Percentiles rank a stretch among this genome's conserved stretches.
These are phyloP conservation scores for Colletotrichum orchidophilum DNA, from an alignment of 2,329 filamentous ascomycete species.

Conservation along the genomic window DNA sequence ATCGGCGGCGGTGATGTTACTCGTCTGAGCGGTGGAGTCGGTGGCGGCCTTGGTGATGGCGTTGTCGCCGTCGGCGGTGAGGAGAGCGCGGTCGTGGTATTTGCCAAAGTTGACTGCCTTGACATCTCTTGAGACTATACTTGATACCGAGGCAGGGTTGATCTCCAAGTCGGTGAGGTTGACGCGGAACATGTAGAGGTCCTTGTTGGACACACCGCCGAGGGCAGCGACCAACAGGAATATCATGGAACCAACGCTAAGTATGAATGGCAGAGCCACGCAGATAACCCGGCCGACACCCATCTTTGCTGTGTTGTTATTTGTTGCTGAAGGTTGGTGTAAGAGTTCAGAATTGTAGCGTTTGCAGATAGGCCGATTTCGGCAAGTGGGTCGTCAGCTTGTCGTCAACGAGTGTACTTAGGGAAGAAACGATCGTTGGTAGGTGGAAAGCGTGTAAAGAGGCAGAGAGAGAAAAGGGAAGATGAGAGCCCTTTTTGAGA, in stretches of 20 bases:
- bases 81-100: constrained; percentile 46
- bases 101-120: constrained; percentile 47
- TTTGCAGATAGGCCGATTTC: constrained; percentile 3
- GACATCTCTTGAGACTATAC: constrained; percentile 33
- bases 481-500: background rate
- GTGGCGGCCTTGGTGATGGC: constrained; percentile 42
- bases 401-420: constrained; percentile 24
- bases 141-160: constrained; percentile 47
- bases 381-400: constrained; percentile 6
- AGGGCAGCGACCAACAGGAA: constrained; percentile 69
- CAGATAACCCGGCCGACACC: constrained; percentile 82
- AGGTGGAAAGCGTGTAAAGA: background rate
- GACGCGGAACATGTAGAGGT: constrained; percentile 67
- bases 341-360: background rate
- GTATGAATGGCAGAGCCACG: constrained; percentile 85
- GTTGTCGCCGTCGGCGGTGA: constrained; percentile 31
- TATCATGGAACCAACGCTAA: constrained; percentile 81
- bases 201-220: constrained; percentile 64
- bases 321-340: constrained; percentile 20
- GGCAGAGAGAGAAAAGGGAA: constrained; percentile 12
- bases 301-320: constrained; percentile 50
- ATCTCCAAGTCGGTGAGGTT: constrained; percentile 70
- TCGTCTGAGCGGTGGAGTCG: constrained; percentile 35
- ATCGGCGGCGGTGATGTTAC: constrained; percentile 65
- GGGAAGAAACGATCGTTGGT: constrained; percentile 6